Conservation (phyloP, 2,329 filamentous ascomycete genomes). For the Blastomyces parvus region DNA sequence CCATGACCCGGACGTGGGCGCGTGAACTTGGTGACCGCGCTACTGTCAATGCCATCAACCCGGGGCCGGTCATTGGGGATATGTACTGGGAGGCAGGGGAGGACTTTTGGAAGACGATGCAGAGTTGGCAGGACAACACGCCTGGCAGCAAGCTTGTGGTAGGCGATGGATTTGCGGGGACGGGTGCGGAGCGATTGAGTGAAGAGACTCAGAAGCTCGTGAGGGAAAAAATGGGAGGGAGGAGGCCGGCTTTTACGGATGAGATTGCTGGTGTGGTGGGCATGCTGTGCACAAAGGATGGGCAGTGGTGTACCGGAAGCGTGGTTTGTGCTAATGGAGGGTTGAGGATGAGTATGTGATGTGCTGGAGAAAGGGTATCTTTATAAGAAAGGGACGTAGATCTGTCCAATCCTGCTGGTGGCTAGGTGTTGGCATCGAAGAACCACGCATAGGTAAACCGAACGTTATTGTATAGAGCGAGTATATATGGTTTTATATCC, state of each 20-base stretch:
- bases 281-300: conserved; percentile 63
- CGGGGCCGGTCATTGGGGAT: conserved; percentile 56
- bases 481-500: background rate
- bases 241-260: conserved; percentile 54
- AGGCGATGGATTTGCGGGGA: conserved; percentile 41
- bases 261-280: conserved; percentile 69
- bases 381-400: background rate
- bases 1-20: conserved; percentile 61
- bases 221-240: conserved; percentile 46
- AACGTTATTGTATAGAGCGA: background rate
- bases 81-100: conserved; percentile 53
- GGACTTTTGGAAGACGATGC: conserved; percentile 50
- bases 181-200: conserved; percentile 45
- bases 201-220: conserved; percentile 55
- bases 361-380: background rate
- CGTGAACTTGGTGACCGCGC: conserved; percentile 52
- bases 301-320: conserved; percentile 69
- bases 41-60: conserved; percentile 58
- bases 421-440: too few species aligned
- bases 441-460: background rate
- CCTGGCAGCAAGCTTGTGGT: conserved; percentile 56
- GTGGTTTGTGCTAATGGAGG: conserved; percentile 75
- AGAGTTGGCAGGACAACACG: conserved; percentile 52
- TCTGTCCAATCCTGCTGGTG: background rate
- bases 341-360: conserved; percentile 47